Conservation (phyloP, 148 eudicot species). For the Fagopyrum tataricum region DNA sequence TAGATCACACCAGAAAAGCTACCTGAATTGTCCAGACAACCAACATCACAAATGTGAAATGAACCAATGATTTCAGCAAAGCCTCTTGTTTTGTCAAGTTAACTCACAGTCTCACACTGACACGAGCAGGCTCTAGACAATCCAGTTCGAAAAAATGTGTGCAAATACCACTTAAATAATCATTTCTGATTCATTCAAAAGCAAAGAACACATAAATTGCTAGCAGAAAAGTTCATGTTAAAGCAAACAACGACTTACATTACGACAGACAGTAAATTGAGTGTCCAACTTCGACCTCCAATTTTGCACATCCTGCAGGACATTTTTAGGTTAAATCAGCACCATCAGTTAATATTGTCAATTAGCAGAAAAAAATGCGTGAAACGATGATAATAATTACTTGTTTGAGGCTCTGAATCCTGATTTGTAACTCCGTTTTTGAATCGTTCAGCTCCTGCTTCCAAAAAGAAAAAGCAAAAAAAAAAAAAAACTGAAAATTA, state of each 20-base stretch:
- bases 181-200: not conserved
- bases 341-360: not conserved
- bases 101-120: not conserved
- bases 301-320: slow-evolving; percentile 64
- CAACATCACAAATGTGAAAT: not conserved
- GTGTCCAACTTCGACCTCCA: slow-evolving; percentile 84
- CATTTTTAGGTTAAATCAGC: not conserved
- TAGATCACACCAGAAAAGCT: not conserved
- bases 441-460: slow-evolving; percentile 64
- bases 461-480: slow-evolving; percentile 4
- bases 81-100: not conserved
- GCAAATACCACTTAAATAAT: not conserved
- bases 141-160: not conserved
- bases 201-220: too few relatives aligned
- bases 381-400: slow-evolving; percentile 18
- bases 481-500: not conserved
- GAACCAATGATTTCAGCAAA: not conserved
- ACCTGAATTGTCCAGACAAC: not conserved
- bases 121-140: not conserved
- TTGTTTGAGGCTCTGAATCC: slow-evolving; percentile 77
- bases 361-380: not conserved
- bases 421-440: slow-evolving; percentile 54
- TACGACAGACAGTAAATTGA: slow-evolving; percentile 67
- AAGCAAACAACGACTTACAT: slow-evolving; percentile 36
- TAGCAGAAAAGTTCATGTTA: too few relatives aligned